Evolutionary conservation across 768 basidiomycete genomes (phyloP).

Genomic region (Mycena galericulata): DNA sequence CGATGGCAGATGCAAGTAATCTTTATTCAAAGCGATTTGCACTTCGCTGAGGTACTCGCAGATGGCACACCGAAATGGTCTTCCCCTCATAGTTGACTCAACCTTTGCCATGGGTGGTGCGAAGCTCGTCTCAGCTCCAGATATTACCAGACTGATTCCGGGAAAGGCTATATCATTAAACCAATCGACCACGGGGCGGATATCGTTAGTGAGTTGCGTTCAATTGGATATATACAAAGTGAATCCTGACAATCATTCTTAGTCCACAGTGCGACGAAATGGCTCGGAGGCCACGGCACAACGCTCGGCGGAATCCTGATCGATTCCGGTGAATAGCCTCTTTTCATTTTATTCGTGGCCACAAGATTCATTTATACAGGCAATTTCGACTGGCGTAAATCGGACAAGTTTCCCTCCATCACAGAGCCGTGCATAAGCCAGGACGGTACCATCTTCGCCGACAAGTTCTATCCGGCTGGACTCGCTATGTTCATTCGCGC

Average conservation of each 20-base stretch:
- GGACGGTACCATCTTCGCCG: slow-evolving; percentile 16
- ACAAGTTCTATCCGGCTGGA: slow-evolving; percentile 19
- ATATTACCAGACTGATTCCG: neutral
- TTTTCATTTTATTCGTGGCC: neutral
- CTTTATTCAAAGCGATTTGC: neutral
- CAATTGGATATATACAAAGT: slow-evolving; percentile 10
- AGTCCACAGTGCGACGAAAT: slow-evolving; percentile 70
- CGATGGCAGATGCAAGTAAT: slow-evolving; percentile 57
- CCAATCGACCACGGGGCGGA: slow-evolving; percentile 66
- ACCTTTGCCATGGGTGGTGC: slow-evolving; percentile 61
- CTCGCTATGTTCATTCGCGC: slow-evolving; percentile 18
- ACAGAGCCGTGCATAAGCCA: slow-evolving; percentile 50
- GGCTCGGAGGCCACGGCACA: slow-evolving; percentile 68
- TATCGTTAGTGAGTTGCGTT: slow-evolving; percentile 39
- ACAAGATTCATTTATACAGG: slow-evolving; percentile 40
- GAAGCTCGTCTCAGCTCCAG: neutral
- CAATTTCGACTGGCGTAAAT: slow-evolving; percentile 63
- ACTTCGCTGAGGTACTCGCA: slow-evolving; percentile 20
- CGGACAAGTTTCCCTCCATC: slow-evolving; percentile 61
- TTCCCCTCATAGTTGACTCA: slow-evolving; percentile 68
- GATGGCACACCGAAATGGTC: slow-evolving; percentile 62
- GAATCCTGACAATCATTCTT: slow-evolving; percentile 27
- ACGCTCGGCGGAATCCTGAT: slow-evolving; percentile 65
- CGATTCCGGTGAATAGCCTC: slow-evolving; percentile 44
- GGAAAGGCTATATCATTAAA: slow-evolving; percentile 54